Base-by-base conservation (phyloP, 208 protist species). In the Zelonia costaricensis region DNA sequence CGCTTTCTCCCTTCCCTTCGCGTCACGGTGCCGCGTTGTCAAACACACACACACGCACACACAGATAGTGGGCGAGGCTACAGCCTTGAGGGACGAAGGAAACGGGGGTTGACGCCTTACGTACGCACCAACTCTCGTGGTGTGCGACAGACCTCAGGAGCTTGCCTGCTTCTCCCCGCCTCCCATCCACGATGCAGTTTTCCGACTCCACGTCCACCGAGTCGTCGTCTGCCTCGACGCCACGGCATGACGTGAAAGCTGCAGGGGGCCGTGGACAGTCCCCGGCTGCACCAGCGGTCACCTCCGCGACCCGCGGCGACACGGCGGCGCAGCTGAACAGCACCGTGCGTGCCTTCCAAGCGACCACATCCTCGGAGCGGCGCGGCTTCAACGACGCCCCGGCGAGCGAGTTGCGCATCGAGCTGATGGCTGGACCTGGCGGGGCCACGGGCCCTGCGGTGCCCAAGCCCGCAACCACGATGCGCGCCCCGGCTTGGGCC, bases 331-430 rank as follows among this genome's bases (percentile, higher is more conserved):
- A 45, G 9, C 56, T 45, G 4, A 36, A 47, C 31, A 71, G 64
- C 35, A 56, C 64, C 23, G 42, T 49, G 13, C 47, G 64, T 13
- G 56, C 64, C 2, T 71, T 71, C 38, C 27, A 36, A 0, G 22
- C 20, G 4, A 53, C 56, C 2, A 25, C 16, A 1, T 71, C 52
- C 23, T 40, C 33, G 1, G 63, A 62, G 15, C 20, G 31, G 15
- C 56, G 10, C 47, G 44, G 31, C 18, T 36, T 30, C 33, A 13
- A 47, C 23, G 12, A 43, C 23, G 22, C 42, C 47, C 13, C 39
- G 56, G 23, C 23, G 40, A 44, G 6, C 42, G 30, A n/a, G 30
- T 25, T 73, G 22, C 57, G 27, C 7, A 59, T 73, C 13, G n/a
- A 53, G 7, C 33, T 66, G 2, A 66, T 58, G 4, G 49, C 58